Evolutionary conservation across 495 filamentous ascomycete species (phyloP).

Genomic region (Oleoguttula mirabilis): DNA sequence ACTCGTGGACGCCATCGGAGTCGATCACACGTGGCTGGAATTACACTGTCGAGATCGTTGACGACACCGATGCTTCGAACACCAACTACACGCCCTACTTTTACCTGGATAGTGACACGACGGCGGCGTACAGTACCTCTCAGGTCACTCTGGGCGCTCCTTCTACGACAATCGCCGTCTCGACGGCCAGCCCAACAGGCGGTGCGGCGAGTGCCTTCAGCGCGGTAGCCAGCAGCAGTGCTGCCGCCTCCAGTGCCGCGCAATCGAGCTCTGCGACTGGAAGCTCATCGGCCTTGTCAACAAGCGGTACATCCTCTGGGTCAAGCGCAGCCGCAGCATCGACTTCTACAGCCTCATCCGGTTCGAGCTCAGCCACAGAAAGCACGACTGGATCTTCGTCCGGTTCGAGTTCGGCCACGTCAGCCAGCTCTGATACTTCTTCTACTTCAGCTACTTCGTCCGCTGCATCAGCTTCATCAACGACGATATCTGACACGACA

Average conservation of each 20-base stretch:
- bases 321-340: neutral
- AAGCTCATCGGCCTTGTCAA: neutral
- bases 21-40: slow-evolving; percentile 35
- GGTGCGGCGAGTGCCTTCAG: neutral
- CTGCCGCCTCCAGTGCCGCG: neutral
- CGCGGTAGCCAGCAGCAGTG: neutral
- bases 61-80: slow-evolving; percentile 33
- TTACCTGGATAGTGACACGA: slow-evolving; percentile 39
- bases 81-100: slow-evolving; percentile 52
- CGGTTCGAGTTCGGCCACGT: neutral
- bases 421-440: neutral
- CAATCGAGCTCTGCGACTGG: neutral
- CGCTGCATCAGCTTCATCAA: too few relatives aligned
- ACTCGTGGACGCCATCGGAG: slow-evolving; percentile 41
- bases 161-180: neutral
- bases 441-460: neutral
- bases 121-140: slow-evolving; percentile 25
- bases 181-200: neutral
- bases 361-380: neutral
- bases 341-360: neutral
- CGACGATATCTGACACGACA: too few relatives aligned
- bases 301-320: neutral
- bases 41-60: slow-evolving; percentile 50
- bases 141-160: slow-evolving; percentile 28
- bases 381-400: neutral